Base-by-base conservation (phyloP, 805 yeast genomes). In the Metschnikowia aberdeeniae region DNA sequence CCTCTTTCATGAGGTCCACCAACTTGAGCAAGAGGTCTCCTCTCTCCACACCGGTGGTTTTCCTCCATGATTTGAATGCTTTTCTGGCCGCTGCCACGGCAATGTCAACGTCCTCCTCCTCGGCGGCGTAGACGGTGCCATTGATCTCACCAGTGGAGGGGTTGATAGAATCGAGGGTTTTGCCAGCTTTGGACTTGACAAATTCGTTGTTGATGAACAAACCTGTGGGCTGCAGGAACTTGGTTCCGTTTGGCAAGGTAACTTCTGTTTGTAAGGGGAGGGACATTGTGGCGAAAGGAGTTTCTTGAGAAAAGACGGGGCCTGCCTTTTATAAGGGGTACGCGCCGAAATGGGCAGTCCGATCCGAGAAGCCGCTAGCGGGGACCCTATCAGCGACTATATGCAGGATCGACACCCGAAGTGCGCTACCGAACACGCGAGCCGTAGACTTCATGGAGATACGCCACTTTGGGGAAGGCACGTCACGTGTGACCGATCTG, bases 191-290 rank as follows among this genome's bases (percentile, higher is more conserved):
- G 24, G 55, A 44, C 43, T 53, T 47, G 44, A 54, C 48, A 32
- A 54, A 54, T 58, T 78, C 77, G 53, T 79, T 79, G 62, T 78
- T 72, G 57, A 80, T 78, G 61, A 78, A 82, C 49, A 81, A 66
- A 6, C 87, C 88, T n/a, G 80, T 48, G 32, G 86, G 87, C 55
- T 79, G 84, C 22, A 62, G 53, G 60, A 67, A 76, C 40, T 68
- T 70, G 39, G 60, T 55, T 41, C 84, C 84, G 34, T 70, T 73
- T 17, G 84, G 82, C 53, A 71, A 63, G 27, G 73, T 66, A 41
- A 72, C 64, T 40, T 67, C 68, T 57, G 61, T 59, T 52, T 57
- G 59, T 53, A 70, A 66, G 24, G 72, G 70, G 34, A 66, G 57
- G 17, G 70, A 58, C 72, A 67, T 67, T 40, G 22, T 29, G 31